Conservation (phyloP, 2,329 filamentous ascomycete species). For the Penicillium sp. region DNA sequence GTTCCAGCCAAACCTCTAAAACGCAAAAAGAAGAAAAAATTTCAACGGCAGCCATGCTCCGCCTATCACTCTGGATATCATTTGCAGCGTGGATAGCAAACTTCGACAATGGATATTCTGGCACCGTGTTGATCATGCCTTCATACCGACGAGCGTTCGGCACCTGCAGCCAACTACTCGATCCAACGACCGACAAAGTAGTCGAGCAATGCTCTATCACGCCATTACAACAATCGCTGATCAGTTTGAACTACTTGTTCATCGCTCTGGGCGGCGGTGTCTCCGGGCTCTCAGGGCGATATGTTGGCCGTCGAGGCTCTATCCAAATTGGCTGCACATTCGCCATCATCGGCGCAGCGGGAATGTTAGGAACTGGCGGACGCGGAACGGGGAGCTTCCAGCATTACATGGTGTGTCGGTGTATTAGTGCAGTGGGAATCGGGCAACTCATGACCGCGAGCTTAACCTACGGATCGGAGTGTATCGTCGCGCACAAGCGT, state of each 20-base stretch:
- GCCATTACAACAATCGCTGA: constrained; percentile 26
- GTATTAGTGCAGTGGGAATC: constrained; percentile 22
- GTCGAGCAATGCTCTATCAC: constrained; percentile 19
- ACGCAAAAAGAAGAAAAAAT: constrained; percentile 1
- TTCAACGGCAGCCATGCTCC: constrained; percentile 18
- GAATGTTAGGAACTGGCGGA: constrained; percentile 24
- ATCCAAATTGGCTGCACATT: constrained; percentile 23
- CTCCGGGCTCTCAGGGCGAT: constrained; percentile 16
- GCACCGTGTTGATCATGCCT: constrained; percentile 23
- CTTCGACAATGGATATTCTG: constrained; percentile 23
- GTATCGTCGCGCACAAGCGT: constrained; percentile 21
- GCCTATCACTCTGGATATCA: constrained; percentile 19
- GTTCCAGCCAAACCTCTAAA: neutral
- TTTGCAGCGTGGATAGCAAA: constrained; percentile 23
- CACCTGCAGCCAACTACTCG: constrained; percentile 14
- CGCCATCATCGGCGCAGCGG: constrained; percentile 23
- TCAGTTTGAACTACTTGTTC: constrained; percentile 26
- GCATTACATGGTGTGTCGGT: constrained; percentile 25
- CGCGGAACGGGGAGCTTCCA: constrained; percentile 16
- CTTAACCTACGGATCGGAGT: constrained; percentile 23
- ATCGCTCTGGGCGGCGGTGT: constrained; percentile 22
- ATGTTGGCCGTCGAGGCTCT: constrained; percentile 18
- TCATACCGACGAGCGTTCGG: constrained; percentile 23
- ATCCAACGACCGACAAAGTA: constrained; percentile 7
- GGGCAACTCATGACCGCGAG: constrained; percentile 18